These are phyloP conservation scores for Coemansia sp. DNA, from an alignment of 192 early-diverging fungal species.

Conservation along the genomic window DNA sequence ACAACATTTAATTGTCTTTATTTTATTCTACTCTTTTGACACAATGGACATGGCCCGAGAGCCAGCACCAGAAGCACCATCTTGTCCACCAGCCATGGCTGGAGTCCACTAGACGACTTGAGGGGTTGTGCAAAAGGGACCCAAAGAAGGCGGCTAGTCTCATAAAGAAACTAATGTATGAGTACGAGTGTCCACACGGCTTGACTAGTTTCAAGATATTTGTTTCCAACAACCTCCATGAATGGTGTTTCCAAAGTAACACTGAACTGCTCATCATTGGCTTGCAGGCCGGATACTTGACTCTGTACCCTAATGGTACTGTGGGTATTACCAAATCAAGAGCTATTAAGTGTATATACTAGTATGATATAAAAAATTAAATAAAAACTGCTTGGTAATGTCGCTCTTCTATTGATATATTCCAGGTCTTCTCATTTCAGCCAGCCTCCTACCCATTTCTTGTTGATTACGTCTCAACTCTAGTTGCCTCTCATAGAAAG, in stretches of 20 bases:
- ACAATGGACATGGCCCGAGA: no score
- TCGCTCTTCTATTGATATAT: not conserved
- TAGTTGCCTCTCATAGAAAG: no score
- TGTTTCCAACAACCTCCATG: not conserved
- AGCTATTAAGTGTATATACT: not conserved
- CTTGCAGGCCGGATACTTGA: not conserved
- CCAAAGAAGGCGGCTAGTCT: not conserved
- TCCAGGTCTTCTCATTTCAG: no score
- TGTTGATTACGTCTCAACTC: conserved; percentile 37
- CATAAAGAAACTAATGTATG: not conserved
- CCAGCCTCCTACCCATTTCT: conserved; percentile 54
- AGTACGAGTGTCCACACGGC: not conserved
- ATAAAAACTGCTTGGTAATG: no score
- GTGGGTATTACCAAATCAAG: not conserved
- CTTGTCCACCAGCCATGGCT: no score
- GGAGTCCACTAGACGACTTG: not conserved
- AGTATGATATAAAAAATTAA: not conserved
- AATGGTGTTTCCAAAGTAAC: not conserved
- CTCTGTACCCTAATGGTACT: not conserved
- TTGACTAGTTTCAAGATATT: not conserved
- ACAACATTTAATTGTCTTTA: no score
- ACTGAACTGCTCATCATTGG: not conserved
- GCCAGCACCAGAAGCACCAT: no score
- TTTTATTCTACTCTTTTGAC: no score
- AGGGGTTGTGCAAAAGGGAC: not conserved